phyloP scores from a whole-genome alignment of 2,329 filamentous ascomycete species.

The Epichloe gansuensis region DNA sequence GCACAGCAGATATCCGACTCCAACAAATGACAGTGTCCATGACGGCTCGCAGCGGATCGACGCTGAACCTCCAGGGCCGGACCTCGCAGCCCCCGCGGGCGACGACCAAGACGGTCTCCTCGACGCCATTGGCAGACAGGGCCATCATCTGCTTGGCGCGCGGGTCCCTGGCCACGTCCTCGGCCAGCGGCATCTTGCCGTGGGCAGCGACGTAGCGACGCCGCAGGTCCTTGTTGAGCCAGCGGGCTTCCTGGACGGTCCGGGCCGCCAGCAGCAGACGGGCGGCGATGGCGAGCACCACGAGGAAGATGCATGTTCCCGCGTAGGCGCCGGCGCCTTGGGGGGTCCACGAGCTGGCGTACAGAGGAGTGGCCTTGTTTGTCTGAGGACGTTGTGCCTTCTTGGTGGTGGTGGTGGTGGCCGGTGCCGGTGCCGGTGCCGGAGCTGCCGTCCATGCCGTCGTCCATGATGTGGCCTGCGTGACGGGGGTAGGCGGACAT shows the following conservation, averaged over 20 bases:
- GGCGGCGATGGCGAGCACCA: slow-evolving; percentile 57
- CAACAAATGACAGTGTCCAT: slow-evolving; percentile 60
- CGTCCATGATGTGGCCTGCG: slow-evolving; percentile 11
- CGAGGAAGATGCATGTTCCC: slow-evolving; percentile 83
- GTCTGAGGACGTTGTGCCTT: slow-evolving; percentile 22
- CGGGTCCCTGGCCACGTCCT: slow-evolving; percentile 44
- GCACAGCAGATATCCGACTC: slow-evolving; percentile 75
- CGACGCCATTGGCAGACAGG: slow-evolving; percentile 62
- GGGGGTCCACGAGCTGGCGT: slow-evolving; percentile 62
- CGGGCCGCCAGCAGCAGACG: slow-evolving; percentile 62
- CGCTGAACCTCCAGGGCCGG: slow-evolving; percentile 68
- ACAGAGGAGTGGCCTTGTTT: slow-evolving; percentile 35
- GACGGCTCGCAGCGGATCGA: slow-evolving; percentile 60
- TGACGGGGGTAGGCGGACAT: slow-evolving; percentile 15
- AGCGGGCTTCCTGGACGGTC: slow-evolving; percentile 46
- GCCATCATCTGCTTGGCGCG: slow-evolving; percentile 53
- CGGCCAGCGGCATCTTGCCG: slow-evolving; percentile 46
- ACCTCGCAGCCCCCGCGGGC: slow-evolving; percentile 37
- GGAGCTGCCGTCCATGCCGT: slow-evolving; percentile 8
- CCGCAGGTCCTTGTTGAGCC: slow-evolving; percentile 58
- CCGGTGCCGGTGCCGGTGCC: slow-evolving; percentile 5
- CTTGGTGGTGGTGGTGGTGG: not conserved
- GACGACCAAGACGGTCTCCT: slow-evolving; percentile 69
- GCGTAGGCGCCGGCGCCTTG: slow-evolving; percentile 58
- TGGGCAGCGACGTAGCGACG: slow-evolving; percentile 66